These are phyloP conservation scores for Athelia sp. DNA, from an alignment of 1,284 basidiomycete genomes.

Conservation along the genomic window DNA sequence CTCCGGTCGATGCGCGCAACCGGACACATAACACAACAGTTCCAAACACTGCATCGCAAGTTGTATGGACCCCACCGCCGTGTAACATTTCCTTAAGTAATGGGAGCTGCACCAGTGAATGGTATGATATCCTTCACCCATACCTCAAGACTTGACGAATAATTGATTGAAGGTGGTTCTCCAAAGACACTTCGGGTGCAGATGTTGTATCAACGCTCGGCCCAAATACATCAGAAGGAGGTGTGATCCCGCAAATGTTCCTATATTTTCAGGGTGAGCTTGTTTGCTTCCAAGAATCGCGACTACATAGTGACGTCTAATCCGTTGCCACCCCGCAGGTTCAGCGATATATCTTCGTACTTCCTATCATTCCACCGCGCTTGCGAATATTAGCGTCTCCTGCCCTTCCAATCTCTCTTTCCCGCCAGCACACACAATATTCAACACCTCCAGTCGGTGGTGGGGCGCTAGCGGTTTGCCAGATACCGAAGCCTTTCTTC, in stretches of 20 bases:
- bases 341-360: constrained; percentile 39
- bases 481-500: not conserved
- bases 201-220: constrained; percentile 33
- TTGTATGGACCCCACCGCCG: constrained; percentile 46
- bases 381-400: constrained; percentile 43
- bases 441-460: not conserved
- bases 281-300: no score
- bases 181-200: constrained; percentile 13
- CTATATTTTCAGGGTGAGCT: constrained; percentile 43
- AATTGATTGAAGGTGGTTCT: constrained; percentile 20
- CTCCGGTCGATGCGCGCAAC: not conserved
- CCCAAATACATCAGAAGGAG: constrained; percentile 25
- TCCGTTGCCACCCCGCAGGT: constrained; percentile 35
- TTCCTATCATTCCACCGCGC: constrained; percentile 41
- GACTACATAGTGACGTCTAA: no score
- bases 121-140: constrained; percentile 31
- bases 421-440: not conserved
- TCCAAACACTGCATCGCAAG: constrained; percentile 31
- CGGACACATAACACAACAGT: constrained; percentile 32
- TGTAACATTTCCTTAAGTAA: constrained; percentile 29
- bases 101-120: constrained; percentile 38
- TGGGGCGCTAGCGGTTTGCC: not conserved
- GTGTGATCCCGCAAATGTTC: constrained; percentile 50
- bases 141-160: no score
- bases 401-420: not conserved